Evolutionary conservation across 208 protist species (phyloP).

Genomic region (Leishmania amazonensis): DNA sequence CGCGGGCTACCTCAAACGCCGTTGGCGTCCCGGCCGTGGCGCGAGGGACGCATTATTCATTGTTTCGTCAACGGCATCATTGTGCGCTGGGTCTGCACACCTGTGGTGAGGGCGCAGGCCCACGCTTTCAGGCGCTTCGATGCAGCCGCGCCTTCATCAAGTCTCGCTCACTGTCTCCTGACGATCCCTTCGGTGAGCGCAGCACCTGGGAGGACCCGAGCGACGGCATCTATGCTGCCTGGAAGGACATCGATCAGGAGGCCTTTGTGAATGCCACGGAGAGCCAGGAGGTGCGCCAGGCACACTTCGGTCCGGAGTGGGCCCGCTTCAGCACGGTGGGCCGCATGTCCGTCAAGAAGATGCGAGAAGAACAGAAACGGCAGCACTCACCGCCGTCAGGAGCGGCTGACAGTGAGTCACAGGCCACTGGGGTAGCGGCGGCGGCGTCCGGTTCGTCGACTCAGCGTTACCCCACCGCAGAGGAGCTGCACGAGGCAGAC

Average conservation of each 20-base stretch:
- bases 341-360: constrained; percentile 60
- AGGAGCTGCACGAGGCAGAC: constrained; percentile 56
- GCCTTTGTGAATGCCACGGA: constrained; percentile 66
- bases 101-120: background rate
- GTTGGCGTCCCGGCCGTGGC: background rate
- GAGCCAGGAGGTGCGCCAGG: constrained; percentile 63
- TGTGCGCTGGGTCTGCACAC: background rate
- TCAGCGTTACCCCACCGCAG: constrained; percentile 27
- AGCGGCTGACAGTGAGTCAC: background rate
- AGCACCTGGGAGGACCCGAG: constrained; percentile 67
- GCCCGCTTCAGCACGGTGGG: constrained; percentile 72
- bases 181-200: constrained; percentile 82
- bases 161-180: constrained; percentile 51
- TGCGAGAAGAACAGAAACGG: constrained; percentile 38
- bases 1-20: background rate
- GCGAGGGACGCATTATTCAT: background rate
- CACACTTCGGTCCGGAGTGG: constrained; percentile 86
- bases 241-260: constrained; percentile 67
- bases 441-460: background rate
- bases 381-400: background rate
- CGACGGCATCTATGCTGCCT: constrained; percentile 65
- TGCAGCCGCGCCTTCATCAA: constrained; percentile 29
- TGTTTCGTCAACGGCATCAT: background rate
- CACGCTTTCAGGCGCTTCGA: background rate
- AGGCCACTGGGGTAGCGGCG: background rate